Base-by-base conservation (phyloP, 2,329 filamentous ascomycete genomes). In the Clarireedia monteithiana region DNA sequence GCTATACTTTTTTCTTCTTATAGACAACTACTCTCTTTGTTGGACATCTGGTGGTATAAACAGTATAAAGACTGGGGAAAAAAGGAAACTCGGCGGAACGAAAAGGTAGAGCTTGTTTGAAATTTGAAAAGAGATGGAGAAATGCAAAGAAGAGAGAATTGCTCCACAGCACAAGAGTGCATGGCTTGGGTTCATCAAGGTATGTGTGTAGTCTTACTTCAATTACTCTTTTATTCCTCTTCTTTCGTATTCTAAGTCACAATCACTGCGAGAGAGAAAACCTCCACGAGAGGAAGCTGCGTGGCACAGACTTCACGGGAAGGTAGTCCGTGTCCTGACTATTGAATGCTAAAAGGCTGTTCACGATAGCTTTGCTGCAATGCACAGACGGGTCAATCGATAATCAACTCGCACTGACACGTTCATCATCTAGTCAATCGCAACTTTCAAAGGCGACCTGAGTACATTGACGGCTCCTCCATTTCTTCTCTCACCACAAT, bases 381-480 rank as follows among this genome's bases (percentile, higher is more conserved):
- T 14, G 24, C 24, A 51, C 38, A 38, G 4, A 15, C 15, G 24
- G 15, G n/a, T 12, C 5, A 17, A 10, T 44, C n/a, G 40, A 40
- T 44, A 44, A 10, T 14, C 12, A 20, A 46, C 17, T 24, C 46
- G n/a, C 23, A 7, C 38, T 40, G 10, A 55, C 53, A 42, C 10
- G 40, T n/a, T 2, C 12, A 14, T 7, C 0, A 48, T 52, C 5
- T 53, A 65, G 83, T 90, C 88, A 52, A 86, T 91, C 66, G 85
- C 86, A 56, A 88, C 86, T 9, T 91, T 91, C 76, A 90, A 88
- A 69, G 88, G 88, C 67, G 88, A 92, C 69, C 80, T 91, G 56
- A 85, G 88, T 45, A 89, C 86, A 60, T 75, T 91, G 64, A 91
- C 88, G 38, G 88, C 88, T 34, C 88, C 88, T 50, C 88, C 88